A percentile compares a stretch with the other conserved stretches of the same genome.
Conservation (phyloP, 768 basidiomycete genomes). For the Lentinula boryana region DNA sequence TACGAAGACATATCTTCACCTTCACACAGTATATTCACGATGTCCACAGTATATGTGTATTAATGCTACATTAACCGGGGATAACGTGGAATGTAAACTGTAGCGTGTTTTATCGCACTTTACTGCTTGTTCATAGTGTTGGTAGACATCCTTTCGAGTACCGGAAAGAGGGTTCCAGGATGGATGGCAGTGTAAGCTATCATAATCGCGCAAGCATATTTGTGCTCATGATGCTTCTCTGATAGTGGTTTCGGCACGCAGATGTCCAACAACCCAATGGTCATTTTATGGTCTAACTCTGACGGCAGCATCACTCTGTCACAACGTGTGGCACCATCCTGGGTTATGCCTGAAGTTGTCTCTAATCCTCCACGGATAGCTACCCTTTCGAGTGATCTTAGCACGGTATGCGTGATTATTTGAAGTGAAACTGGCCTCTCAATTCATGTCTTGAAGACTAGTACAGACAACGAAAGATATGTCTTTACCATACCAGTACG, state of each 20-base stretch:
- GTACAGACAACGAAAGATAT: slow-evolving; percentile 37
- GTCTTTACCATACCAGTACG: slow-evolving; percentile 47
- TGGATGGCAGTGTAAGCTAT: slow-evolving; percentile 57
- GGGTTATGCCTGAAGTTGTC: slow-evolving; percentile 54
- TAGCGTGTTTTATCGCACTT: not conserved
- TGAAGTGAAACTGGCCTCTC: not conserved
- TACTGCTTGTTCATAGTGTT: not conserved
- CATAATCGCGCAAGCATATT: not conserved
- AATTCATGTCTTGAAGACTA: slow-evolving; percentile 9
- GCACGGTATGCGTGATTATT: slow-evolving; percentile 25
- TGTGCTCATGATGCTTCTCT: not conserved
- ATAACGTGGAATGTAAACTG: slow-evolving; percentile 21
- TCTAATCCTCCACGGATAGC: slow-evolving; percentile 47
- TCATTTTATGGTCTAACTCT: slow-evolving; percentile 66
- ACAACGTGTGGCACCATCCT: slow-evolving; percentile 47
- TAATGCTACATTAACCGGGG: slow-evolving; percentile 37
- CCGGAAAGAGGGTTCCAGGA: slow-evolving; percentile 31
- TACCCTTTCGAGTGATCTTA: slow-evolving; percentile 26
- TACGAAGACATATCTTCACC: not conserved
- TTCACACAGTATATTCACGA: not conserved
- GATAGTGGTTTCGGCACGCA: slow-evolving; percentile 51
- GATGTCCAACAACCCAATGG: slow-evolving; percentile 60
- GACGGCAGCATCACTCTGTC: slow-evolving; percentile 61
- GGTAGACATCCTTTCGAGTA: slow-evolving; percentile 44
- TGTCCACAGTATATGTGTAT: slow-evolving; percentile 35